Evolutionary conservation across 2,329 filamentous ascomycete genomes (phyloP).

Genomic region (Pseudocercospora fuligena): DNA sequence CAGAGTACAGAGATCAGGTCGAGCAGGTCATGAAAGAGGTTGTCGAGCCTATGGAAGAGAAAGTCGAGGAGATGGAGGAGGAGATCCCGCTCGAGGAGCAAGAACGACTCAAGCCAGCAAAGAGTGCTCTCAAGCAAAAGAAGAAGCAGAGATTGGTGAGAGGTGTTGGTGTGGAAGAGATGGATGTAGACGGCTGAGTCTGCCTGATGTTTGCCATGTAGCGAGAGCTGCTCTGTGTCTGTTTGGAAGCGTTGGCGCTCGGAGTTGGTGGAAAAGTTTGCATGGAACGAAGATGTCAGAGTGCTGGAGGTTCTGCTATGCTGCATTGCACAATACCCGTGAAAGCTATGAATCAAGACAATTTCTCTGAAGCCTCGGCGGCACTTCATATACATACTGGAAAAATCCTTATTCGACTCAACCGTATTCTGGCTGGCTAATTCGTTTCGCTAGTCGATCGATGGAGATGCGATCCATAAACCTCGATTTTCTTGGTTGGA

Average conservation of each 20-base stretch:
- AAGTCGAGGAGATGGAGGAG: slow-evolving; percentile 63
- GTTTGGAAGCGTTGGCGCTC: slow-evolving; percentile 11
- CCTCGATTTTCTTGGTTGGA: background rate
- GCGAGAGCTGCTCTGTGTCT: background rate
- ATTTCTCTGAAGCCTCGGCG: background rate
- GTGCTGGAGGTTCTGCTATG: background rate
- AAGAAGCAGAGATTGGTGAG: slow-evolving; percentile 53
- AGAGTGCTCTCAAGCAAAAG: slow-evolving; percentile 46
- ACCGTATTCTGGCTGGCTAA: background rate
- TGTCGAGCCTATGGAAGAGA: slow-evolving; percentile 59
- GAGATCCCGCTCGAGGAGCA: slow-evolving; percentile 42
- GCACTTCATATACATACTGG: background rate
- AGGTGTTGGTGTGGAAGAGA: slow-evolving; percentile 49
- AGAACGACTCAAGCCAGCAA: slow-evolving; percentile 47
- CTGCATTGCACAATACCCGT: background rate
- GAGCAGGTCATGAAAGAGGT: slow-evolving; percentile 60
- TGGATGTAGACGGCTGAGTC: slow-evolving; percentile 45
- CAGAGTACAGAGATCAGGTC: slow-evolving; percentile 50
- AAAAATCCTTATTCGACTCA: background rate
- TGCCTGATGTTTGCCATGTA: background rate
- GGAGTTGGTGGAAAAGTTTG: background rate
- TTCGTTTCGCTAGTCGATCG: background rate
- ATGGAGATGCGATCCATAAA: background rate
- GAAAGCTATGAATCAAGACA: background rate
- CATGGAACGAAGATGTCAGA: background rate